These are phyloP conservation scores for Linnemannia hyalina DNA, from an alignment of 192 early-diverging fungal genomes.

Conservation along the genomic window DNA sequence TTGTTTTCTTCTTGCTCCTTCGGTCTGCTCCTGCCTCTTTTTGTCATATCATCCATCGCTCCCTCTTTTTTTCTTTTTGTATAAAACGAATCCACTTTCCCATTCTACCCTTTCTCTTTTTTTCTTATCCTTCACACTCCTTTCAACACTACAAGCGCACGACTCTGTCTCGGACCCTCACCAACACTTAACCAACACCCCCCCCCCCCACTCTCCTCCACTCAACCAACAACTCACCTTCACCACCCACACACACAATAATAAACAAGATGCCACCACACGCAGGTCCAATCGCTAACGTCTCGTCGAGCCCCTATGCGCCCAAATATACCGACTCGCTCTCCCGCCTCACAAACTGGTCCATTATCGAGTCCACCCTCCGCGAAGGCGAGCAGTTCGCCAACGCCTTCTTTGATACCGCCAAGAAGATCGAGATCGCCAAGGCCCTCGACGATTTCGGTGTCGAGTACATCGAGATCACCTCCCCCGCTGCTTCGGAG, in stretches of 20 bases:
- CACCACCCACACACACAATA: background rate
- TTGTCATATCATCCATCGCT: background rate
- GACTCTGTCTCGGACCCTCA: background rate
- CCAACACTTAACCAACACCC: background rate
- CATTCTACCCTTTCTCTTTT: slow-evolving; percentile 12
- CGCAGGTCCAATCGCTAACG: slow-evolving; percentile 45
- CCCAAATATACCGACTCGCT: slow-evolving; percentile 75
- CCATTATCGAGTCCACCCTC: slow-evolving; percentile 96
- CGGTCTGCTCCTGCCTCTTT: slow-evolving; percentile 10
- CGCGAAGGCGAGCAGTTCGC: slow-evolving; percentile 99
- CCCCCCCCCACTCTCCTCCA: background rate
- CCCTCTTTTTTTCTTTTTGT: background rate
- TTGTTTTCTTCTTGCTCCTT: background rate
- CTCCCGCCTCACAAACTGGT: slow-evolving; percentile 90
- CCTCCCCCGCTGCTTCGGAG: slow-evolving; percentile 96
- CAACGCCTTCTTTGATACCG: slow-evolving; percentile 98
- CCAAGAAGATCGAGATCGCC: slow-evolving; percentile 98
- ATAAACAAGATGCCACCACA: slow-evolving; percentile 45
- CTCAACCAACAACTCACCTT: background rate
- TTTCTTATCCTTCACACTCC: background rate
- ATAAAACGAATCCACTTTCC: slow-evolving; percentile 11
- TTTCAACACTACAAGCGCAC: background rate
- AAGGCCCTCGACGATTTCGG: slow-evolving; percentile 98
- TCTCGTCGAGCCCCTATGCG: slow-evolving; percentile 58
- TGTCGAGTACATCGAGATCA: slow-evolving; percentile 98